Evolutionary conservation across 2,329 filamentous ascomycete species (phyloP).

Genomic region (Colletotrichum magnum): DNA sequence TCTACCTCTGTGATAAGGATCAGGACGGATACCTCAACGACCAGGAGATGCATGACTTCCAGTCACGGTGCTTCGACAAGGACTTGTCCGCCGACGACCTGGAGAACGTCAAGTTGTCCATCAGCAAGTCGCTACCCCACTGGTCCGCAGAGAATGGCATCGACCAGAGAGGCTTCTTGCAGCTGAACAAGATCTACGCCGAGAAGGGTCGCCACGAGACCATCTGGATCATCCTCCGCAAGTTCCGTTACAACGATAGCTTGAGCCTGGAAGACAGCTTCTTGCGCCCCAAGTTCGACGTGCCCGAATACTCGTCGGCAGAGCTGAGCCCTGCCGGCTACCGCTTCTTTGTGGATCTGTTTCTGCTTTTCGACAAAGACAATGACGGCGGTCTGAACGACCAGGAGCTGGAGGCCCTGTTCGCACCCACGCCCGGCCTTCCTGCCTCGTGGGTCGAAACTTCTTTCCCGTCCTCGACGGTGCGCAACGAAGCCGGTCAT

Average conservation of each 20-base stretch:
- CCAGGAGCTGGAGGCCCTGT: conserved; percentile 85
- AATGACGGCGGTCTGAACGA: conserved; percentile 96
- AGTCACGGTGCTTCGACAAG: conserved; percentile 93
- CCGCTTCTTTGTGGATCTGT: conserved; percentile 97
- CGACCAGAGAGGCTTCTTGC: conserved; percentile 85
- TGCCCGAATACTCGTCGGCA: conserved; percentile 91
- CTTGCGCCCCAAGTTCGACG: conserved; percentile 92
- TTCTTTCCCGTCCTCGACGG: conserved; percentile 92
- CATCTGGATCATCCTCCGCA: conserved; percentile 95
- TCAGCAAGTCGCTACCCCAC: conserved; percentile 77
- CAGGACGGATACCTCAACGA: conserved; percentile 95
- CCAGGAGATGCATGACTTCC: conserved; percentile 90
- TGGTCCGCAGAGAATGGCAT: conserved; percentile 80
- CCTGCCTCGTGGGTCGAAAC: conserved; percentile 90
- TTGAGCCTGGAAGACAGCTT: conserved; percentile 92
- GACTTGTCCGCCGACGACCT: conserved; percentile 85
- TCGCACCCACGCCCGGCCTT: conserved; percentile 92
- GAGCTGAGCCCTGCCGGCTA: conserved; percentile 96
- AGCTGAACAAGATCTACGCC: conserved; percentile 95
- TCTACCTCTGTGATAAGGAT: conserved; percentile 96
- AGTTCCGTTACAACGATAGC: conserved; percentile 97
- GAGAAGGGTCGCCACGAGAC: conserved; percentile 98
- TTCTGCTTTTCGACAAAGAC: conserved; percentile 95
- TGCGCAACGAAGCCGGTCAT: conserved; percentile 93
- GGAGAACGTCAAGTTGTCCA: conserved; percentile 90